Evolutionary conservation across 306 rosid genomes (phyloP).

Genomic region (Prunus padus): DNA sequence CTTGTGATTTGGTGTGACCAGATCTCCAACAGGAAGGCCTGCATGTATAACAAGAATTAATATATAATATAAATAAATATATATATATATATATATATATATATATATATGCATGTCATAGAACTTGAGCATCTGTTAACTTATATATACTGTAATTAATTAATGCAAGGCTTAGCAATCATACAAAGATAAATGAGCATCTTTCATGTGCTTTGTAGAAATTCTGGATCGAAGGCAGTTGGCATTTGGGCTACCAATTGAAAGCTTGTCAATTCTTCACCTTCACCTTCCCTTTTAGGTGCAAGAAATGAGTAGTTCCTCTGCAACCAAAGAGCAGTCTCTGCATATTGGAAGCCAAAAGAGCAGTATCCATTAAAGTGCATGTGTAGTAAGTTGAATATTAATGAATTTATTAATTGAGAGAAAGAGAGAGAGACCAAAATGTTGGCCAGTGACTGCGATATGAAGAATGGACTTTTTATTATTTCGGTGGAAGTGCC

Average conservation of each 20-base stretch:
- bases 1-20: background rate
- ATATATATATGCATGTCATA: too few relatives aligned
- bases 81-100: too few relatives aligned
- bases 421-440: background rate
- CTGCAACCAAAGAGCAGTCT: slow-evolving; percentile 5
- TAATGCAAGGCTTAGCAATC: background rate
- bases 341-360: background rate
- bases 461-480: slow-evolving; percentile 1
- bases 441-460: slow-evolving; percentile 6
- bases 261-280: slow-evolving; percentile 3
- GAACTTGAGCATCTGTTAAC: too few relatives aligned
- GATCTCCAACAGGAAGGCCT: background rate
- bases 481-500: background rate
- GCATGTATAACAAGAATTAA: background rate
- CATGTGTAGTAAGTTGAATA: background rate
- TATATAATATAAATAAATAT: too few relatives aligned
- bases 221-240: slow-evolving; percentile 7
- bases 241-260: slow-evolving; percentile 29
- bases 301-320: background rate
- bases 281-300: background rate
- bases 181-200: background rate
- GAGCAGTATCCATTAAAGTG: background rate
- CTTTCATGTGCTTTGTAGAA: background rate
- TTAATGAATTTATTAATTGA: too few relatives aligned
- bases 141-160: too few relatives aligned